Percentiles rank a stretch among this genome's conserved stretches.
phyloP scores from a whole-genome alignment of 805 yeast species.

The Ogataea dorogensis region DNA sequence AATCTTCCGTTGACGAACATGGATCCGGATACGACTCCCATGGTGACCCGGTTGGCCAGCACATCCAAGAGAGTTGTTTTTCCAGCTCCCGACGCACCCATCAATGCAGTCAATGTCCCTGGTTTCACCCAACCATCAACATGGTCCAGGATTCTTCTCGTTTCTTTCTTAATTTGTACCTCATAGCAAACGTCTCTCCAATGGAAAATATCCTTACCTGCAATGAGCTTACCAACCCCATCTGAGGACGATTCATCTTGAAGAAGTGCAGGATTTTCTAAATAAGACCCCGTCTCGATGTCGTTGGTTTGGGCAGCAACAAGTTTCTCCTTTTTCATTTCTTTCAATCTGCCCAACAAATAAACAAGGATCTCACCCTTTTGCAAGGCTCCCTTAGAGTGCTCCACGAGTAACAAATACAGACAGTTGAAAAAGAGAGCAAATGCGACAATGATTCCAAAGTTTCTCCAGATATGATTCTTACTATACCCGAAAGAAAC shows the following conservation, averaged over 20 bases:
- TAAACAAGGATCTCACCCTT: conserved; percentile 71
- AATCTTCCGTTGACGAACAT: conserved; percentile 55
- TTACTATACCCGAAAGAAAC: conserved; percentile 49
- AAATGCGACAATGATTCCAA: conserved; percentile 64
- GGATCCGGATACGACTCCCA: conserved; percentile 58
- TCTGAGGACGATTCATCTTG: conserved; percentile 26
- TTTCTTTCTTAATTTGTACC: conserved; percentile 58
- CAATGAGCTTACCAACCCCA: conserved; percentile 28
- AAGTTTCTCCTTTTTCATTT: too few species aligned
- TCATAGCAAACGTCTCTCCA: conserved; percentile 78
- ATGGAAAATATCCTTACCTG: conserved; percentile 58
- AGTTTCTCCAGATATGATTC: conserved; percentile 75
- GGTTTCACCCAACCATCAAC: conserved; percentile 86
- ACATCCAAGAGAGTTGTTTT: conserved; percentile 56
- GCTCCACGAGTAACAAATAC: conserved; percentile 56
- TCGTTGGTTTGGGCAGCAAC: conserved; percentile 22
- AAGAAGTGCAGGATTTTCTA: conserved; percentile 28
- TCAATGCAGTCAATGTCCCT: conserved; percentile 73
- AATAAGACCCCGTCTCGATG: conserved; percentile 27
- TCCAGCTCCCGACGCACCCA: conserved; percentile 69
- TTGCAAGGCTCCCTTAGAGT: conserved; percentile 59
- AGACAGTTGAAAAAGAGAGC: conserved; percentile 50
- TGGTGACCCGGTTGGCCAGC: conserved; percentile 50
- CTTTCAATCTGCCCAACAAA: conserved; percentile 45
- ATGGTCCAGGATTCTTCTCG: conserved; percentile 57